Conservation (phyloP, 2,329 filamentous ascomycete species). For the Ramichloridium luteum region DNA sequence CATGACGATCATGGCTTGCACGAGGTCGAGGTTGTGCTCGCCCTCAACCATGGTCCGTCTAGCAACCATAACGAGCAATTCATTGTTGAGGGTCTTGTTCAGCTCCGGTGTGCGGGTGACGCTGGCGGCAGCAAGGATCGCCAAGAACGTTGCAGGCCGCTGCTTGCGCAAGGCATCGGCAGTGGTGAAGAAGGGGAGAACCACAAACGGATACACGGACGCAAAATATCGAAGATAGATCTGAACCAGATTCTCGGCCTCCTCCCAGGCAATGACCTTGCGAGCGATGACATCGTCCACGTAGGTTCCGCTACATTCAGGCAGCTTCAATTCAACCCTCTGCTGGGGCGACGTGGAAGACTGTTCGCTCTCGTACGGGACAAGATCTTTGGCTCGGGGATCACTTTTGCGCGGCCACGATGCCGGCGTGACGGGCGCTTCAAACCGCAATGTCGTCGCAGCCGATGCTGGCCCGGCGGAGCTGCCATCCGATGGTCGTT, state of each 20-base stretch:
- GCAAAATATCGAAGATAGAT: slow-evolving; percentile 4
- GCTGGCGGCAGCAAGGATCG: slow-evolving; percentile 4
- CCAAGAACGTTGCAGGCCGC: slow-evolving; percentile 4
- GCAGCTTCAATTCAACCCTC: not conserved
- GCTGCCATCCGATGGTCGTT: no score
- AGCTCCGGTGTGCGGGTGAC: slow-evolving; percentile 3
- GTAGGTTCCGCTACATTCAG: slow-evolving; percentile 1
- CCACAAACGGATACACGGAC: slow-evolving; percentile 5
- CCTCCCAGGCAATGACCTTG: slow-evolving; percentile 1
- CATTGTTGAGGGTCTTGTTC: slow-evolving; percentile 4
- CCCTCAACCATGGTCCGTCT: slow-evolving; percentile 5
- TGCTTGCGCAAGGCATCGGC: slow-evolving; percentile 2
- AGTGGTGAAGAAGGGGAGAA: slow-evolving; percentile 1
- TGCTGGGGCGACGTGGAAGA: not conserved
- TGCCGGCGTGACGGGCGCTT: slow-evolving; percentile 5
- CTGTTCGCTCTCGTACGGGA: not conserved
- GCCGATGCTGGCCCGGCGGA: not conserved
- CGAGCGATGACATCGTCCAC: slow-evolving; percentile 4
- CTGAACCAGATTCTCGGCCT: slow-evolving; percentile 3
- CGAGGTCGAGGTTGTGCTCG: slow-evolving; percentile 5
- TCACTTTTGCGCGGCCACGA: slow-evolving; percentile 3
- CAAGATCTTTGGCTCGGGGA: slow-evolving; percentile 2
- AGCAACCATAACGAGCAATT: slow-evolving; percentile 4
- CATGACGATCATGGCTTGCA: slow-evolving; percentile 5
- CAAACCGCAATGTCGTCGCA: slow-evolving; percentile 3